Evolutionary conservation across 1,284 basidiomycete species (phyloP).

Genomic region (Heliocybe sulcata): DNA sequence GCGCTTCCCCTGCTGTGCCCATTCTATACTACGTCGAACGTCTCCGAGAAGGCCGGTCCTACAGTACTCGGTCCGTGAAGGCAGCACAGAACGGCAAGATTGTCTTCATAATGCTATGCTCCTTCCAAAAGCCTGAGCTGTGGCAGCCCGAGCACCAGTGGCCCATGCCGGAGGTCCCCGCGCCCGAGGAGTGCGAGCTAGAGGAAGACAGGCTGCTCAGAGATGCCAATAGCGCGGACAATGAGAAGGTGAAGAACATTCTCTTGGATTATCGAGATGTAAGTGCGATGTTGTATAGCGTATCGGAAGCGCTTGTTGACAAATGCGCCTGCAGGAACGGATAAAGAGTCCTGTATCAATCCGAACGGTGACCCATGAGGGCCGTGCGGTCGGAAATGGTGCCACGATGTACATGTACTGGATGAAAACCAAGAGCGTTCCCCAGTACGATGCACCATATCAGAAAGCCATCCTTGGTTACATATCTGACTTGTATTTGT

Average conservation of each 20-base stretch:
- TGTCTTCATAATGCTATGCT: conserved; percentile 82
- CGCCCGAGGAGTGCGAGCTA: conserved; percentile 60
- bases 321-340: conserved; percentile 43
- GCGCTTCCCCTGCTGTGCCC: conserved; percentile 70
- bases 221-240: conserved; percentile 23
- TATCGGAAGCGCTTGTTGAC: background rate
- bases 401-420: conserved; percentile 61
- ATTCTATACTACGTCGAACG: conserved; percentile 84
- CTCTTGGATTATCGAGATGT: conserved; percentile 38
- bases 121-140: conserved; percentile 78
- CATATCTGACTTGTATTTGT: conserved; percentile 82
- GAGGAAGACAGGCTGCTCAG: conserved; percentile 39
- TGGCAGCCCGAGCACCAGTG: conserved; percentile 63
- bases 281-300: conserved; percentile 14
- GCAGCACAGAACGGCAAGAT: conserved; percentile 70
- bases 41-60: conserved; percentile 76
- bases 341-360: conserved; percentile 63
- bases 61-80: conserved; percentile 68
- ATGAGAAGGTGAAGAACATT: conserved; percentile 23
- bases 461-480: conserved; percentile 88
- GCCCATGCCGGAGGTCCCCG: conserved; percentile 52
- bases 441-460: conserved; percentile 61
- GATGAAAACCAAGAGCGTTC: conserved; percentile 70
- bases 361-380: conserved; percentile 23
- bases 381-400: conserved; percentile 30